phyloP scores from a whole-genome alignment of 164 flowering plant species.

The Euptelea pleiosperma region DNA sequence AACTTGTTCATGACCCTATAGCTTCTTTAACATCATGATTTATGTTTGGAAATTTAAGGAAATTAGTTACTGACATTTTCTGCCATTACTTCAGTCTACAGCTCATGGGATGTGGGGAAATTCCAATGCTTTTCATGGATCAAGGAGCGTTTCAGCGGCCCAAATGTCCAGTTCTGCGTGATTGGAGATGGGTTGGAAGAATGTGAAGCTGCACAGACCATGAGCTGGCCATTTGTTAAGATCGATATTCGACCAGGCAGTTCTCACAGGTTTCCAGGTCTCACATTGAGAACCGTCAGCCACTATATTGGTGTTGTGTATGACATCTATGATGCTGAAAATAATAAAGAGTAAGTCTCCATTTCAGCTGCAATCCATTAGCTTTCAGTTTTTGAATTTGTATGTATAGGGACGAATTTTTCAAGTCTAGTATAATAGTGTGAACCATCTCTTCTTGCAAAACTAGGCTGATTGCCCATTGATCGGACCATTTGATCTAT shows the following conservation, averaged over 20 bases:
- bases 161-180: conserved; percentile 67
- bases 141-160: conserved; percentile 57
- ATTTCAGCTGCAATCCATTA: conserved; percentile 1
- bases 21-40: not conserved
- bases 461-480: too few relatives aligned
- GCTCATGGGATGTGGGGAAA: conserved; percentile 94
- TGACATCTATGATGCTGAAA: conserved; percentile 37
- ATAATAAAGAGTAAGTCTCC: conserved; percentile 29
- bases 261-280: conserved; percentile 80
- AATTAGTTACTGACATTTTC: conserved; percentile 2
- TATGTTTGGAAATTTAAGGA: not conserved
- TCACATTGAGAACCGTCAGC: conserved; percentile 53
- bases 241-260: conserved; percentile 59
- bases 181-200: conserved; percentile 98
- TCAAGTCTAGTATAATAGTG: not conserved
- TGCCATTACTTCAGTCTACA: conserved; percentile 58
- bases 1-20: too few relatives aligned
- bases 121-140: conserved; percentile 76
- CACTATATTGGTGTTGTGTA: conserved; percentile 68
- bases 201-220: conserved; percentile 76
- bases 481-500: too few relatives aligned
- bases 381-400: not conserved
- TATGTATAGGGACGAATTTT: not conserved
- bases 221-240: conserved; percentile 86
- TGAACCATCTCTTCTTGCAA: too few relatives aligned